Evolutionary conservation across 257 asterid genomes (phyloP), one percentile per base, ranked within the genome.

Genomic region (Penstemon newberryi): DNA sequence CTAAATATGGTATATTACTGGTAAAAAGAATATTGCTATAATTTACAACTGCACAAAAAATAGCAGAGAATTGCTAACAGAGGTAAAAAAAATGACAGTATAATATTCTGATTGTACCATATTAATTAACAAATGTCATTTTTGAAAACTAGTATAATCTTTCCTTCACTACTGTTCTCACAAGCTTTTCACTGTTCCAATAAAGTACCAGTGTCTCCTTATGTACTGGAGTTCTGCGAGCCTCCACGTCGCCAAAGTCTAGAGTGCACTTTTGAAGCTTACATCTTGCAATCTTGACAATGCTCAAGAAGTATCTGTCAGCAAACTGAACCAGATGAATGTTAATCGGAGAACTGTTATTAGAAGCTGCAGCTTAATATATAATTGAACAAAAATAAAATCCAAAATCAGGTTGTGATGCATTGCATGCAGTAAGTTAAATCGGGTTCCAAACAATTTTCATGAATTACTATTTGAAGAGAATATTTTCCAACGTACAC

Each of bases 251-350:
- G 7, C 42, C 78, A 46, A 76, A 46, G 38, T 72, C 83, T 10
- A 81, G 67, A 62, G 69, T 53, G 79, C 80, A 66, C 67, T 65
- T 82, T 65, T 50, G 82, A 56, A 67, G 75, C 81, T 82, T 89
- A 74, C 96, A 92, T 79, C 87, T 87, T 7, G 96, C 84, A n/a
- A 92, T 85, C 83, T 73, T 89, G 68, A 88, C 89, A 11, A 50
- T 72, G 60, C 90, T 80, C 0, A 92, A 77, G 74, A 79, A 88
- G 72, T 64, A 72, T 82, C 95, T 85, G 65, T 82, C 86, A 42
- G 67, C 42, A 77, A 81, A 79, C 92, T 89, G 91, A 75, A 83
- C 63, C 45, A 77, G 56, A 49, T 39, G 18, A 33, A 56, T 64
- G 42, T 39, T 12, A 45, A 56, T 75, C 3, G 42, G 78, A 63